Percentiles rank a stretch among this genome's conserved stretches.
phyloP scores from a whole-genome alignment of 305 asterid genomes.

The Solanum hybrid region DNA sequence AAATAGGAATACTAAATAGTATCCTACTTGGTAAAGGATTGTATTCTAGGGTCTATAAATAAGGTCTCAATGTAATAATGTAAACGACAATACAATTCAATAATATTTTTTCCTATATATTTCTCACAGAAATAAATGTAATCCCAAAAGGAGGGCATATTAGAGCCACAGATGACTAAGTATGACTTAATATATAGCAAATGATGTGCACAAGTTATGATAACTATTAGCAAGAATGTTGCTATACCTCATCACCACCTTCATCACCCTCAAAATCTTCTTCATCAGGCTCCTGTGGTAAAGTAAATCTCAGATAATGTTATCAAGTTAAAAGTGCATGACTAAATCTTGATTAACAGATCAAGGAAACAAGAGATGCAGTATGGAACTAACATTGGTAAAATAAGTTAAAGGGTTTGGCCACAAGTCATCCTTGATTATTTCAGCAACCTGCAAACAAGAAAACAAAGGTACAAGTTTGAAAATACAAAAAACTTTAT shows the following conservation, averaged over 20 bases:
- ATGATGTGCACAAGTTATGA: background rate
- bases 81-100: no score
- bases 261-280: conserved; percentile 41
- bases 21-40: no score
- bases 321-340: background rate
- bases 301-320: background rate
- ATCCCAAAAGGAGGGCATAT: background rate
- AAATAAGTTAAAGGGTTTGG: conserved; percentile 81
- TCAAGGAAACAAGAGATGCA: background rate
- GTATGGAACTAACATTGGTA: conserved; percentile 38
- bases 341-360: background rate
- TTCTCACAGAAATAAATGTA: background rate
- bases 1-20: no score
- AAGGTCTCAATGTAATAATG: no score
- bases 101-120: no score
- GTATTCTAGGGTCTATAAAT: no score
- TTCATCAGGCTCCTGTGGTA: conserved; percentile 67
- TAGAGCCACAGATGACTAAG: background rate
- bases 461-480: background rate
- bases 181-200: background rate
- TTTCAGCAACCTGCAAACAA: conserved; percentile 65
- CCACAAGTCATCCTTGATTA: conserved; percentile 96
- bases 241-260: conserved; percentile 62
- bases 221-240: background rate
- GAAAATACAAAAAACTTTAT: background rate